Evolutionary conservation across 1,139 yeast genomes (phyloP), one percentile per base, ranked within the genome.

Genomic region (Sugiyamaella grinbergsii): DNA sequence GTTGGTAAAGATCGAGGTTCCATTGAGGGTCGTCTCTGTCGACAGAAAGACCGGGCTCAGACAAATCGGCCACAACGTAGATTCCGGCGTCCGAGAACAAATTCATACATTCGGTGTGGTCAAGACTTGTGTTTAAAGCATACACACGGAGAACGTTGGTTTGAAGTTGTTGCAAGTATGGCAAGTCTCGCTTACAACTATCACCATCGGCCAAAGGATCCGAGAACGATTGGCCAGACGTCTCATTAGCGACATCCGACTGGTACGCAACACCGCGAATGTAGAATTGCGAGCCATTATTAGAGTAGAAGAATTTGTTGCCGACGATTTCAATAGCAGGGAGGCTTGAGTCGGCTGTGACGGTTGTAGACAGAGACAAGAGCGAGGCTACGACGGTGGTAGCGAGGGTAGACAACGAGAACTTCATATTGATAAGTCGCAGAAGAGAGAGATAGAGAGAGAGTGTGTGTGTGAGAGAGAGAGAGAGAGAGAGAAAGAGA

Each of bases 71-170:
- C 32, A 93, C 82, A 54, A 93, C 74, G 67, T 93, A 94, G 49
- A 93, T 93, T 0, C 97, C 98, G 2, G 97, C 96, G 11, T 85
- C 78, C 2, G 95, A 97, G 52, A 93, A 76, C 71, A 90, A 71
- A 6, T 94, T 78, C 96, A 93, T 91, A 66, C 98, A 94, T 51
- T 75, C 78, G 62, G 88, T 91, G 70, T 93, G 98, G 65, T 89
- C 77, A 50, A 86, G 73, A 22, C 81, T 79, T 19, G 96, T 84
- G 67, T 91, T 89, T 42, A 93, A 77, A 1, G 97, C 87, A 66
- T 93, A 93, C 11, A 93, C 86, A 56, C 98, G 79, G 44, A 93
- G 76, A 1, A 96, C 85, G 69, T 89, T 89, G 50, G 89, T 79
- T 1, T 89, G 88, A 53, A 89, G 75, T 37, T 82, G 80, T 71